Evolutionary conservation across 345 rosid genomes (phyloP), one percentile per base, ranked within the genome.

Genomic region (Theobroma cacao): DNA sequence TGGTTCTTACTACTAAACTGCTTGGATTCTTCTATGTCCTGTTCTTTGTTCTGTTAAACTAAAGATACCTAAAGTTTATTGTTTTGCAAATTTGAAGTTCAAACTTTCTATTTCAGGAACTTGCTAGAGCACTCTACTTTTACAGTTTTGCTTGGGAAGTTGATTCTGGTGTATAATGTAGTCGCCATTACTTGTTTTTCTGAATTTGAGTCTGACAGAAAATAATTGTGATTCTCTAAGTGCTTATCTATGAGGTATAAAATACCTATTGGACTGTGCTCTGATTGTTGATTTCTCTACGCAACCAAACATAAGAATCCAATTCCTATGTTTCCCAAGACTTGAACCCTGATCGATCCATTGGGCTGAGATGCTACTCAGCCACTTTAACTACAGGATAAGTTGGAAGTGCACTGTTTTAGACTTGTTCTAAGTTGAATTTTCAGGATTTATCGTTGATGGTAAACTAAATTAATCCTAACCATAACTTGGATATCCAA

Each of bases 301-400:
- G 56, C 45, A 45, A 20, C 55, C 41, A 45, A 74, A 61, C 58
- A 75, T 61, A 72, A 53, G 43, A 36, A 72, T 52, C 24, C 31
- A 52, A 52, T 13, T 52, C 62, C 47, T 1, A 52, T 31, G 34
- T 52, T 52, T 52, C 62, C 61, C 59, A 18, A 31, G 18, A 71
- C 26, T 71, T n/a, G 17, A 31, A 71, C 28, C 28, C 43, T 52
- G 41, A 71, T 13, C 28, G 31, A 52, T 52, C 36, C 20, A 71
- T 72, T 52, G 75, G 47, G 62, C 47, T 72, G 47, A 70, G 47
- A n/a, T 71, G 28, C 43, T 31, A 31, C 41, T 48, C 40, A 3
- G 15, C 38, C 61, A 9, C 30, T 71, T 48, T 18, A 31, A 71
- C 60, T 33, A 69, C 58, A 52, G 30, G 62, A 72, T 52, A 52